Evolutionary conservation across 208 protist genomes (phyloP), one percentile per base, ranked within the genome.

Genomic region (Leishmania tropica): DNA sequence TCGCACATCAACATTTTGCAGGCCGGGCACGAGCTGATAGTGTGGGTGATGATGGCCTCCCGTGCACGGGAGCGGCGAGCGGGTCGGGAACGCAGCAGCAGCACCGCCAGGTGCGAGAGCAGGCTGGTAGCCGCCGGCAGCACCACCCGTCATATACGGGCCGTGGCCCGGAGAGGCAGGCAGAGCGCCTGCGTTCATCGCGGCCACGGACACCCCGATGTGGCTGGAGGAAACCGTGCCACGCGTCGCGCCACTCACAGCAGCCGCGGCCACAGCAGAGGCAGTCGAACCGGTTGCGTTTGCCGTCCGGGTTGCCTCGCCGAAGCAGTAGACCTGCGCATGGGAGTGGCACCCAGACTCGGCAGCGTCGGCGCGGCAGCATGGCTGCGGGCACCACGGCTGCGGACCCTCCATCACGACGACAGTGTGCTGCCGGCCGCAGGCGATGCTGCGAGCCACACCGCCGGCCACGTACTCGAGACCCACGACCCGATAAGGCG

Each of bases 381-480:
- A 97, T 40, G 81, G 64, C 35, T 84, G 75, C 74, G 64, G 64
- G 80, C 92, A 96, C 75, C 87, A 87, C 35, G 90, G 88, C 79
- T 97, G 94, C 13, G 94, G 94, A 4, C 93, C 93, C 71, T 88
- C 85, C 90, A 97, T 93, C 81, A 96, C 89, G 24, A 97, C 91
- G 15, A 90, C 87, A 15, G 92, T 97, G 82, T 96, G 93, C 86
- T 96, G 95, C 1, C 95, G 93, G 28, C 93, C 95, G 75, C 95
- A 97, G n/a, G 92, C 88, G 42, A 97, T 92, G 21, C 83, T 84
- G 54, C 85, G 87, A 8, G 85, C 92, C 0, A 95, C 87, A 60
- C 95, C 95, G 31, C 93, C 91, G 0, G 88, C 95, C 11, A 97
- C 87, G 81, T 93, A 95, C 85, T 95, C 92, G 15, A 97, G 91